These are phyloP conservation scores for Pyropia yezoensis DNA, from an alignment of 23 red algal species.

Conservation along the genomic window DNA sequence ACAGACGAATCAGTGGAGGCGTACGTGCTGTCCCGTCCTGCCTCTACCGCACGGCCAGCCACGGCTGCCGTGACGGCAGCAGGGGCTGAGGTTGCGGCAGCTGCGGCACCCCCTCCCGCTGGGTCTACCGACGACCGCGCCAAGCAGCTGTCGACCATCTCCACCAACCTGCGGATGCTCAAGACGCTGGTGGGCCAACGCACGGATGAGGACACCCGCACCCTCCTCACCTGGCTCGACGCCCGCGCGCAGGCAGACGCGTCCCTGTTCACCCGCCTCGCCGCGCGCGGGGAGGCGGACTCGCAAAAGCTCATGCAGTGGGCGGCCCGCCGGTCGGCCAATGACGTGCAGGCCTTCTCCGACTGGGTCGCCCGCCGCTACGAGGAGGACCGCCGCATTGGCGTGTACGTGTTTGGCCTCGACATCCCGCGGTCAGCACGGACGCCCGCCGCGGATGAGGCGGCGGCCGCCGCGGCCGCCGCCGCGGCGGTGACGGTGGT, in stretches of 20 bases:
- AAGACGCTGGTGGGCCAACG: constrained; percentile 46
- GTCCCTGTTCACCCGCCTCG: constrained; percentile 23
- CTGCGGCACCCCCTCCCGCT: too few species aligned
- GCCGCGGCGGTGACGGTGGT: neutral
- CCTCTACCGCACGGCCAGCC: too few species aligned
- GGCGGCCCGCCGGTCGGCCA: constrained; percentile 44
- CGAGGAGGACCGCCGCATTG: constrained; percentile 69
- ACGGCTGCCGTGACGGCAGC: too few species aligned
- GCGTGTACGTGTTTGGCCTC: constrained; percentile 77
- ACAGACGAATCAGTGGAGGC: too few species aligned
- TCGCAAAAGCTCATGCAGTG: constrained; percentile 47
- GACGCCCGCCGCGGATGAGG: neutral
- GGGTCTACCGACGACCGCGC: too few species aligned
- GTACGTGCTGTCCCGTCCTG: too few species aligned
- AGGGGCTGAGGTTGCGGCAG: too few species aligned
- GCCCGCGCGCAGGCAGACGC: constrained; percentile 31
- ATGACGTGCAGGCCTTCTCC: constrained; percentile 71
- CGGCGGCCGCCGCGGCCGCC: neutral
- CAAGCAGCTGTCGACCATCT: constrained; percentile 24
- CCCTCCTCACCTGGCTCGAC: constrained; percentile 69
- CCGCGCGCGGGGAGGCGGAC: constrained; percentile 31
- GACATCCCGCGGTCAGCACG: constrained; percentile 18
- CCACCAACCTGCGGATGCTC: constrained; percentile 71
- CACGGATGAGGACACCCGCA: constrained; percentile 57
- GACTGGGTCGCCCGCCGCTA: constrained; percentile 78